phyloP scores from a whole-genome alignment of 169 alveolate species.

The Plasmodium blacklocki region DNA sequence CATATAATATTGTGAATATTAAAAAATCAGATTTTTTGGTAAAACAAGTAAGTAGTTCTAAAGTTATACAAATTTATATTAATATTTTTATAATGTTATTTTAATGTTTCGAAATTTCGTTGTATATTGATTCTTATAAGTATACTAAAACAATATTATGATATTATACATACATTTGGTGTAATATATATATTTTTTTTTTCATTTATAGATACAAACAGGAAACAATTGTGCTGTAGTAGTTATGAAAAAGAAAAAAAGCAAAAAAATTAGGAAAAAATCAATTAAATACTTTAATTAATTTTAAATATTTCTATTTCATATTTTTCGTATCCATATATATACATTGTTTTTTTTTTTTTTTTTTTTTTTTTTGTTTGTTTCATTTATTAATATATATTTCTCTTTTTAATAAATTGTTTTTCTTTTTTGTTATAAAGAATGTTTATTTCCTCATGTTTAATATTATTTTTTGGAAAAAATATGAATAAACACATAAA shows the following conservation, averaged over 20 bases:
- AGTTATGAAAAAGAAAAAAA: slow-evolving; percentile 68
- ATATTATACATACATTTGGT: too few species aligned
- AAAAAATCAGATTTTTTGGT: slow-evolving; percentile 64
- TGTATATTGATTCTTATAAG: background rate
- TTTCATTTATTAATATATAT: background rate
- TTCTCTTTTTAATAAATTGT: background rate
- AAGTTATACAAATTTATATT: slow-evolving; percentile 1
- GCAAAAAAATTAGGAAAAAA: slow-evolving; percentile 32
- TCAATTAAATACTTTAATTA: slow-evolving; percentile 48
- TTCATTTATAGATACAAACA: slow-evolving; percentile 50
- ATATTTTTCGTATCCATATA: slow-evolving; percentile 19
- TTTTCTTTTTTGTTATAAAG: slow-evolving; percentile 1
- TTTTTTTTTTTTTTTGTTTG: background rate
- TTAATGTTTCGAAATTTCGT: background rate
- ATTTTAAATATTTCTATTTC: slow-evolving; percentile 27
- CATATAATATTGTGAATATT: slow-evolving; percentile 37
- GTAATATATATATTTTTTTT: slow-evolving; percentile 15
- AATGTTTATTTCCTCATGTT: background rate
- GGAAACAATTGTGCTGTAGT: slow-evolving; percentile 51
- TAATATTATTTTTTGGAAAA: too few species aligned
- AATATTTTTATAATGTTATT: background rate
- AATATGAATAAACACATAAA: too few species aligned
- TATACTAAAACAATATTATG: slow-evolving; percentile 1
- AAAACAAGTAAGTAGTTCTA: slow-evolving; percentile 50
- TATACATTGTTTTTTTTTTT: background rate